Evolutionary conservation across 2,329 filamentous ascomycete species (phyloP), one percentile per base, ranked within the genome.

Genomic region (Lecanicillium sp.): DNA sequence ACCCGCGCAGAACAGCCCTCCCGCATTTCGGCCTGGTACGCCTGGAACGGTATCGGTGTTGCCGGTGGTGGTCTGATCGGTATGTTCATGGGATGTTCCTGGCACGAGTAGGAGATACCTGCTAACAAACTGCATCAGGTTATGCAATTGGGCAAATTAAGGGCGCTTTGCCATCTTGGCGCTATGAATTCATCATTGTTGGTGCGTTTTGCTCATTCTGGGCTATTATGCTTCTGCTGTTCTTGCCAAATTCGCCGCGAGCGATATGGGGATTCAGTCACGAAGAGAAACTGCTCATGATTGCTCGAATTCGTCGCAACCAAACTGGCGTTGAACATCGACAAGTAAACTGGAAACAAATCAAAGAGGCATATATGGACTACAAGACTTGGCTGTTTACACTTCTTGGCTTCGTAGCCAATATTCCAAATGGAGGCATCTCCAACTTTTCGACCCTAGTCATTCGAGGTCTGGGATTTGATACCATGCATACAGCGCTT

Each of bases 181-280:
- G 74, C 50, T 83, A 79, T 45, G 78, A 83, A 39, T 84, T 84
- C 51, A 57, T 85, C 13, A 70, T 84, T n/a, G 77, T 77, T 4
- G 65, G 65, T 7, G 64, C 72, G 1, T 62, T 81, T 9, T 81
- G 75, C 42, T 63, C 71, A 13, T 42, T 64, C 11, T 83, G 78
- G 70, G 79, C 73, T 2, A 64, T 80, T 7, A 57, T 75, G 9
- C 71, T 81, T 51, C 63, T 70, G 30, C 52, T 76, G 14, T 57
- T 76, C 29, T 63, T 80, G 3, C 75, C 76, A 2, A 74, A 78
- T 49, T 71, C 68, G 0, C 77, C 75, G 0, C 63, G 72, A 15
- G 74, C 69, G 2, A 70, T 71, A 12, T 64, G 65, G 28, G 68
- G 70, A 4, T 64, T 80, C 35, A 66, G 55, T 5, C 57, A 60